Conservation (phyloP, 129 eudicot species). For the Lonicera japonica region DNA sequence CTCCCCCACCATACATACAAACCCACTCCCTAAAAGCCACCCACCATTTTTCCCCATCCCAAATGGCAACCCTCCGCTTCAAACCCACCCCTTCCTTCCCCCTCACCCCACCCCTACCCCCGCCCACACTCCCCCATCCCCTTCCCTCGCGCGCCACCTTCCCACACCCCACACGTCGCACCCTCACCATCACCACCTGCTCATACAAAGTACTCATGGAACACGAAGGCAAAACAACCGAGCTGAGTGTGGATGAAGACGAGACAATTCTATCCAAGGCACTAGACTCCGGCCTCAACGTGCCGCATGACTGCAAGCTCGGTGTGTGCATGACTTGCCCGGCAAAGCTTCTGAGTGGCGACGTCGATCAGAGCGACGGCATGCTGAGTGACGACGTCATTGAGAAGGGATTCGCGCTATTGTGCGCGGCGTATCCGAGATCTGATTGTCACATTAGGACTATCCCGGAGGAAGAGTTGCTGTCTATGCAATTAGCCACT, state of each 20-base stretch:
- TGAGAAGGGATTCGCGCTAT: constrained; percentile 68
- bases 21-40: background rate
- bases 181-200: constrained; percentile 9
- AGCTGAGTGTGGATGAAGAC: constrained; percentile 74
- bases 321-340: constrained; percentile 99
- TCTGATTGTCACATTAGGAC: constrained; percentile 71
- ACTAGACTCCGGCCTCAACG: constrained; percentile 45
- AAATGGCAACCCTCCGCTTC: constrained; percentile 41
- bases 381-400: constrained; percentile 95
- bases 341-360: constrained; percentile 53
- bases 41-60: constrained; percentile 13
- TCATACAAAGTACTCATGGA: constrained; percentile 70
- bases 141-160: constrained; percentile 14
- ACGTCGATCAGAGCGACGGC: constrained; percentile 84
- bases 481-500: constrained; percentile 85
- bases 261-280: constrained; percentile 79
- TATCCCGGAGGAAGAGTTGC: constrained; percentile 87
- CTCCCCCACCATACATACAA: constrained; percentile 17
- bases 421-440: constrained; percentile 73
- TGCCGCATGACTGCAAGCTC: constrained; percentile 83
- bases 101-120: constrained; percentile 15
- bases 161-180: too few species aligned
- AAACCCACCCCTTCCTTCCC: constrained; percentile 28
- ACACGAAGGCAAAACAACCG: constrained; percentile 50
- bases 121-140: background rate